A percentile compares a stretch with the other conserved stretches of the same genome.
Evolutionary conservation across 345 rosid genomes (phyloP).

Genomic region (Heritiera fomes): DNA sequence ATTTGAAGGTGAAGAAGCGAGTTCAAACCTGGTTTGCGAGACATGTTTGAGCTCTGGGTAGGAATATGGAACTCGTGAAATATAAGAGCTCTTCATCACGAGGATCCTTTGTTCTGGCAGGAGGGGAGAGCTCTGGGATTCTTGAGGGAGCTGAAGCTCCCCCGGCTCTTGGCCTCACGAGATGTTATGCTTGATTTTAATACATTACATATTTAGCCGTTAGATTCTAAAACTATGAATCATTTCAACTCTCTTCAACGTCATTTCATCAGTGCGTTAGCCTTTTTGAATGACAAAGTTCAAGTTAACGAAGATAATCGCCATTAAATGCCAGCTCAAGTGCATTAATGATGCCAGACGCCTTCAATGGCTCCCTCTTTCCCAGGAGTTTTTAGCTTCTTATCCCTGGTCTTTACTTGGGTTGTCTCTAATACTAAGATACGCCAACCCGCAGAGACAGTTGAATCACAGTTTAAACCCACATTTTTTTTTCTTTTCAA

Average conservation of each 20-base stretch:
- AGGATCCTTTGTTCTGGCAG: slow-evolving; percentile 66
- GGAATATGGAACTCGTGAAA: slow-evolving; percentile 91
- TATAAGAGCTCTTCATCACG: slow-evolving; percentile 93
- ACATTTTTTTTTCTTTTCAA: neutral
- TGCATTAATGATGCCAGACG: neutral
- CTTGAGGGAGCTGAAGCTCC: slow-evolving; percentile 26
- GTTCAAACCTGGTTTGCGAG: slow-evolving; percentile 33
- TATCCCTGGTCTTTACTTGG: neutral
- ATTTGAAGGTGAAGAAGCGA: slow-evolving; percentile 54
- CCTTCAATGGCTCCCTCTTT: neutral
- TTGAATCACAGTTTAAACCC: neutral
- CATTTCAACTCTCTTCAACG: neutral
- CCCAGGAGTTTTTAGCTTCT: neutral
- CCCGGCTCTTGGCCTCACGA: slow-evolving; percentile 48
- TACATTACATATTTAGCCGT: slow-evolving; percentile 22
- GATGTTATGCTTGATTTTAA: slow-evolving; percentile 55
- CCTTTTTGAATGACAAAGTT: neutral
- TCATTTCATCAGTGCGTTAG: neutral
- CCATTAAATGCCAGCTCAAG: slow-evolving; percentile 14
- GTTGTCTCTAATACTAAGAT: too few species aligned
- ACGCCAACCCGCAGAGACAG: neutral
- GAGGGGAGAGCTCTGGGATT: slow-evolving; percentile 29
- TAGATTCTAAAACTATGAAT: slow-evolving; percentile 11
- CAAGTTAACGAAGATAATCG: neutral
- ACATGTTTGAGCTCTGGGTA: slow-evolving; percentile 32